Conservation (phyloP, 768 basidiomycete genomes). For the Leccinellum albellum region DNA sequence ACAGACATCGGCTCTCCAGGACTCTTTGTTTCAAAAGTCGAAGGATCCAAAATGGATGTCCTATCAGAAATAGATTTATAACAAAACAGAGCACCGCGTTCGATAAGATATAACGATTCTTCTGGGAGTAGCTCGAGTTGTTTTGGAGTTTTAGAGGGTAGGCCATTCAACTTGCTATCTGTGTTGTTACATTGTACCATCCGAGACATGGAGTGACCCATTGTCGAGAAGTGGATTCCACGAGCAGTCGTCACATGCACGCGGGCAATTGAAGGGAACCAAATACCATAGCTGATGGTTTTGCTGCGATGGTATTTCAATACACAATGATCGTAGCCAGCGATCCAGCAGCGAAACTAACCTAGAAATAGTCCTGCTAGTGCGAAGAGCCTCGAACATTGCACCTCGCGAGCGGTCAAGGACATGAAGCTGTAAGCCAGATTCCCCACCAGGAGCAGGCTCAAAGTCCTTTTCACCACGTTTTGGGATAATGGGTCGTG, state of each 20-base stretch:
- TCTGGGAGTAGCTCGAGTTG: constrained; percentile 87
- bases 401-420: constrained; percentile 77
- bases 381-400: constrained; percentile 79
- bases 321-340: neutral
- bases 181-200: constrained; percentile 30
- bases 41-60: constrained; percentile 10
- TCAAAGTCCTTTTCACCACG: constrained; percentile 98
- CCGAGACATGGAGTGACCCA: constrained; percentile 77
- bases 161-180: neutral
- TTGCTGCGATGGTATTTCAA: constrained; percentile 45
- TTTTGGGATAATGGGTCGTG: constrained; percentile 81
- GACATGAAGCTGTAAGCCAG: constrained; percentile 75
- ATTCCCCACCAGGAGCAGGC: constrained; percentile 61
- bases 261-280: constrained; percentile 63
- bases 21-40: constrained; percentile 35
- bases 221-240: constrained; percentile 77
- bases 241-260: constrained; percentile 68
- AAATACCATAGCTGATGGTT: constrained; percentile 73
- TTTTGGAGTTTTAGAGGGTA: constrained; percentile 47
- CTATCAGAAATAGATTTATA: constrained; percentile 52
- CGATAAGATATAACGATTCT: constrained; percentile 90
- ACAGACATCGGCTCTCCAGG: constrained; percentile 80
- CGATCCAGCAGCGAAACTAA: constrained; percentile 28
- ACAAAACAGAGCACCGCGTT: constrained; percentile 84
- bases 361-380: constrained; percentile 75